These are phyloP conservation scores for Aureoboletus auriporus DNA, from an alignment of 768 basidiomycete genomes.

Conservation along the genomic window DNA sequence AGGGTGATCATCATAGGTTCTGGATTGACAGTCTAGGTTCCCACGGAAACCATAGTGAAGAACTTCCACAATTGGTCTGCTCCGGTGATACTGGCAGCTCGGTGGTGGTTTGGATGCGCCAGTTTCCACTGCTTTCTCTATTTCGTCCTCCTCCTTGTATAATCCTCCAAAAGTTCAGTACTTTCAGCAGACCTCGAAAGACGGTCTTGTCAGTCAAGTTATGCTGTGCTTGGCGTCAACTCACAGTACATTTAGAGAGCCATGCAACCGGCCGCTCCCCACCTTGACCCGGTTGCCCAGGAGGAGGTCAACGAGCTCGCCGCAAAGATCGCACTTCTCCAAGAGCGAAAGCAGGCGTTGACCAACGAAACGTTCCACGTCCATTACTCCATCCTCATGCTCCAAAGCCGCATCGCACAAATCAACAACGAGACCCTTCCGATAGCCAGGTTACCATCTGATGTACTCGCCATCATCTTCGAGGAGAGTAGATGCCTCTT, in stretches of 20 bases:
- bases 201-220: conserved; percentile 22
- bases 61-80: conserved; percentile 4
- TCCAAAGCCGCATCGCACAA: conserved; percentile 31
- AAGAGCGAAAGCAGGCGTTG: conserved; percentile 20
- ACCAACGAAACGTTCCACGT: conserved; percentile 23
- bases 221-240: conserved; percentile 11
- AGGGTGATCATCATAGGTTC: too few relatives aligned
- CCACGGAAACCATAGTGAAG: conserved; percentile 4
- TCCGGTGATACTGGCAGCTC: too few relatives aligned
- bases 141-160: background rate
- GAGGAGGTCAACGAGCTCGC: conserved; percentile 24
- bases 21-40: conserved; percentile 1
- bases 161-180: background rate
- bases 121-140: background rate
- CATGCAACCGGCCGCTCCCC: conserved; percentile 13
- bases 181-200: conserved; percentile 14
- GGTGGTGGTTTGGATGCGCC: too few relatives aligned
- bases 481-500: conserved; percentile 29
- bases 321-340: conserved; percentile 15
- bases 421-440: conserved; percentile 30
- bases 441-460: conserved; percentile 27
- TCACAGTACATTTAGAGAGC: conserved; percentile 18
- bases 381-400: conserved; percentile 24
- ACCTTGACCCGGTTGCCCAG: conserved; percentile 21
- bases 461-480: conserved; percentile 32